A percentile compares a stretch with the other conserved stretches of the same genome.
phyloP scores from a whole-genome alignment of 1,284 basidiomycete species.

The Apiotrichum montevideense region DNA sequence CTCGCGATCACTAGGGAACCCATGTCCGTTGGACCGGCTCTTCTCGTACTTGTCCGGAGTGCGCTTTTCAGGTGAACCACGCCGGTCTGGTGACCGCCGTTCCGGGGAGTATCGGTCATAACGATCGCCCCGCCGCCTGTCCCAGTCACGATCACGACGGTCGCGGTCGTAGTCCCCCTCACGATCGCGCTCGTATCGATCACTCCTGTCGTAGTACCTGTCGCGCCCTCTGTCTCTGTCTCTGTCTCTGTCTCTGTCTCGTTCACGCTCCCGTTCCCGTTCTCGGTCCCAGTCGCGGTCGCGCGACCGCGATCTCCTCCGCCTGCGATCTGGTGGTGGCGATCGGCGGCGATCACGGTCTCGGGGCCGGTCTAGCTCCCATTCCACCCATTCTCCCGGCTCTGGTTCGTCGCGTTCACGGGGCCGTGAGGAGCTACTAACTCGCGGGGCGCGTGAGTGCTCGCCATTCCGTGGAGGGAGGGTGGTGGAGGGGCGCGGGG shows the following conservation, averaged over 20 bases:
- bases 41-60: background rate
- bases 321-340: constrained; percentile 1
- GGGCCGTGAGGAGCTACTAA: background rate
- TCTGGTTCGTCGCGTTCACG: constrained; percentile 1
- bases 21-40: background rate
- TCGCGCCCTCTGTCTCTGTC: background rate
- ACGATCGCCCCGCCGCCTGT: background rate
- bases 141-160: constrained; percentile 1
- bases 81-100: constrained; percentile 1
- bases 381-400: background rate
- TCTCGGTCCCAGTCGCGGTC: constrained; percentile 7
- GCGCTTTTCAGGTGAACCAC: background rate
- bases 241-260: too few relatives aligned
- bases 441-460: background rate
- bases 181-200: constrained; percentile 1
- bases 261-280: background rate
- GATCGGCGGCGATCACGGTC: background rate
- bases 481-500: background rate
- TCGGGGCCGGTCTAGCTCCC: background rate
- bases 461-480: background rate
- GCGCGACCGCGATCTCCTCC: constrained; percentile 6
- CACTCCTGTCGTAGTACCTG: background rate
- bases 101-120: background rate
- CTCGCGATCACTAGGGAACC: constrained; percentile 1
- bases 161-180: constrained; percentile 7